Percentiles rank a stretch among this genome's conserved stretches.
These are phyloP conservation scores for Pseudoperonospora humuli DNA, from an alignment of 352 stramenopile species.

Conservation along the genomic window DNA sequence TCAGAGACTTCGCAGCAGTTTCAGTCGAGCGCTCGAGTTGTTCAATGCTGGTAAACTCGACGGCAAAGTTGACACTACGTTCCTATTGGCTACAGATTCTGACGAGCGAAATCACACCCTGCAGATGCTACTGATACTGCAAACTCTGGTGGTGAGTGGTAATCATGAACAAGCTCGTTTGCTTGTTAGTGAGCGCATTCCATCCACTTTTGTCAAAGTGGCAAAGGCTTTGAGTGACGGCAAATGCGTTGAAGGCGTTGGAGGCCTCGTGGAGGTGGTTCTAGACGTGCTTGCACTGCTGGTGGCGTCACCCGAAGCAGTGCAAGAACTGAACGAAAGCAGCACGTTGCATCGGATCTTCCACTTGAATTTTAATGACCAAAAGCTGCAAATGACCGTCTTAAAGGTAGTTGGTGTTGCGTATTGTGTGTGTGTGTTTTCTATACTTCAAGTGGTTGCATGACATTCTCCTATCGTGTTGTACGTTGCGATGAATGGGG, in stretches of 20 bases:
- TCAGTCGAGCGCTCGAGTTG: too few relatives aligned
- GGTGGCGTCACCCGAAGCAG: slow-evolving; percentile 29
- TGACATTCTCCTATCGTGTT: too few relatives aligned
- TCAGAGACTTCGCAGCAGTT: too few relatives aligned
- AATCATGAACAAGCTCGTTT: slow-evolving; percentile 24
- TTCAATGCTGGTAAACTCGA: too few relatives aligned
- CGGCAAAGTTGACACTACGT: too few relatives aligned
- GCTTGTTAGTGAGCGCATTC: slow-evolving; percentile 40
- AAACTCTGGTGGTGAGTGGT: slow-evolving; percentile 12
- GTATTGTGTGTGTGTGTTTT: too few relatives aligned
- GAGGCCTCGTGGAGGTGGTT: slow-evolving; percentile 6
- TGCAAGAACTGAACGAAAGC: slow-evolving; percentile 38
- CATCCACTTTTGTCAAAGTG: slow-evolving; percentile 46
- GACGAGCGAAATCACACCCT: slow-evolving; percentile 4
- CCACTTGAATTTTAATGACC: too few relatives aligned
- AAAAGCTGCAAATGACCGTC: too few relatives aligned
- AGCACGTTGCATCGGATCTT: slow-evolving; percentile 51
- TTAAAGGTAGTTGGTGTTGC: too few relatives aligned
- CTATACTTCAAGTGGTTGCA: too few relatives aligned
- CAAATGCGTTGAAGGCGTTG: slow-evolving; percentile 37
- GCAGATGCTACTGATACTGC: slow-evolving; percentile 25
- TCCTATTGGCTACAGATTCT: too few relatives aligned
- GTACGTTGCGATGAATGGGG: too few relatives aligned
- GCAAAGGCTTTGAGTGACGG: slow-evolving; percentile 29
- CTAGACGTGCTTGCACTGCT: slow-evolving; percentile 24